Evolutionary conservation across 2,329 filamentous ascomycete species (phyloP).

Genomic region (Trichoderma sp.): DNA sequence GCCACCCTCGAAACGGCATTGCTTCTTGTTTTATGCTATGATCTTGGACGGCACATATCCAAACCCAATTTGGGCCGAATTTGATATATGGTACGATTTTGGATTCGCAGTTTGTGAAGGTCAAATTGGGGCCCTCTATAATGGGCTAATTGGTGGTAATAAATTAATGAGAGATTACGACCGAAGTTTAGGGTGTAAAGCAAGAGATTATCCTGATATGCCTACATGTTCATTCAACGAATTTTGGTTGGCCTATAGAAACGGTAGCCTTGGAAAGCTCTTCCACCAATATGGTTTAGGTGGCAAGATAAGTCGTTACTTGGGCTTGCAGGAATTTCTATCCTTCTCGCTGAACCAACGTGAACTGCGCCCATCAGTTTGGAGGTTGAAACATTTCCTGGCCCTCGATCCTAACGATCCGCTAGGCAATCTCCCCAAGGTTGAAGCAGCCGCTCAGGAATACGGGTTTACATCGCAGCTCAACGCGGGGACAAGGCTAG

Average conservation of each 20-base stretch:
- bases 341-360: neutral
- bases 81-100: slow-evolving; percentile 4
- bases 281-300: neutral
- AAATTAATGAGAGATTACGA: neutral
- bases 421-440: neutral
- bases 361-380: neutral
- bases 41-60: neutral
- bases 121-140: neutral
- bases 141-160: neutral
- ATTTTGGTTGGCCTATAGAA: neutral
- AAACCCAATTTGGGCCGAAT: neutral
- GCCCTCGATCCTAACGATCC: neutral
- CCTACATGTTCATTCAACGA: slow-evolving; percentile 5
- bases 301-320: neutral
- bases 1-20: neutral
- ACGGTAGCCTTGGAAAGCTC: neutral
- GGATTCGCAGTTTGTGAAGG: neutral
- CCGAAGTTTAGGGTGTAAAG: neutral
- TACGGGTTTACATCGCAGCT: neutral
- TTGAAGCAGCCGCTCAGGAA: neutral
- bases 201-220: neutral
- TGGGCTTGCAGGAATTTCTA: neutral
- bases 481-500: neutral
- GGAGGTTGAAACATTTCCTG: slow-evolving; percentile 8
- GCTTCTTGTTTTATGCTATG: slow-evolving; percentile 4